phyloP scores from a whole-genome alignment of 176 grass and related monocot genomes.

The Eragrostis nindensis region DNA sequence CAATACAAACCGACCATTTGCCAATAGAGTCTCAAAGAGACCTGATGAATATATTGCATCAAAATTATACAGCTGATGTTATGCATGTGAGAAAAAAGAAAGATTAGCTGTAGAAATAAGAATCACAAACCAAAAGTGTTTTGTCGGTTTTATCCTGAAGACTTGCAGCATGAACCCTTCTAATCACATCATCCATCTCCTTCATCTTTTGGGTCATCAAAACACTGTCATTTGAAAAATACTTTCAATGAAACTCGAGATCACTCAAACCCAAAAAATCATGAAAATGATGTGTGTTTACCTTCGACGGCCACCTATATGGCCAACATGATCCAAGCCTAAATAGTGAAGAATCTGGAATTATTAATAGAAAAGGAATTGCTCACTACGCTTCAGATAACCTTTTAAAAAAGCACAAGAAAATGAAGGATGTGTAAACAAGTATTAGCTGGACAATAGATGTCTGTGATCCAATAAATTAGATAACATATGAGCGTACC shows the following conservation, averaged over 20 bases:
- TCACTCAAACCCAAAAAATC: neutral
- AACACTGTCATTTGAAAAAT: conserved; percentile 54
- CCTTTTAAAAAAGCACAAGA: conserved; percentile 1
- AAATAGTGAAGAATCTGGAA: conserved; percentile 95
- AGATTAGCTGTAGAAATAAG: conserved; percentile 21
- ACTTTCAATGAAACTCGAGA: conserved; percentile 31
- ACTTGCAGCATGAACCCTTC: conserved; percentile 58
- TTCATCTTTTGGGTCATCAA: conserved; percentile 92
- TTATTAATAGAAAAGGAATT: conserved; percentile 31
- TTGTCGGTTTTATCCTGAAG: conserved; percentile 48
- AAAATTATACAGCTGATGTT: neutral
- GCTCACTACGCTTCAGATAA: conserved; percentile 15
- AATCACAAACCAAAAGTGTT: conserved; percentile 78
- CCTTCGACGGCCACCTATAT: conserved; percentile 83
- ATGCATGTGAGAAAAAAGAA: conserved; percentile 20
- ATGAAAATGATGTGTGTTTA: conserved; percentile 40
- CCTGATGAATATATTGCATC: neutral
- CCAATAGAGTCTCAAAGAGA: neutral
- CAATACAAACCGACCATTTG: conserved; percentile 5
- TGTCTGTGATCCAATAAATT: conserved; percentile 23
- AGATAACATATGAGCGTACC: conserved; percentile 43
- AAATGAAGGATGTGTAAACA: conserved; percentile 2
- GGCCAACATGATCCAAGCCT: conserved; percentile 93
- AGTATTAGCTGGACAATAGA: conserved; percentile 7
- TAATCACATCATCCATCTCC: conserved; percentile 97